Base-by-base conservation (phyloP, 768 basidiomycete species). In the Tricholoma bakamatsutake region DNA sequence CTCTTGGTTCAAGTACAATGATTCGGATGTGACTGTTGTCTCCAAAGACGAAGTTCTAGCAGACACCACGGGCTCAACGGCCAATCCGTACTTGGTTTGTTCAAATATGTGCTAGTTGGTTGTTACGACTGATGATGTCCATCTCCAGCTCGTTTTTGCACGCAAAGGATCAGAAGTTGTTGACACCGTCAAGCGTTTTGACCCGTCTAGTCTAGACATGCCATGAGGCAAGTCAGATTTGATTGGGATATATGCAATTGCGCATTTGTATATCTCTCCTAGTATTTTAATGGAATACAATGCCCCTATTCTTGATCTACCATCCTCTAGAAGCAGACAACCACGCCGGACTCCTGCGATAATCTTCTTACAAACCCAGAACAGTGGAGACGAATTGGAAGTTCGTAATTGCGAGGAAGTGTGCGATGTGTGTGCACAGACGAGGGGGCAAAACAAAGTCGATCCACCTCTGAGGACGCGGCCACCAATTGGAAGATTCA, bases 1-100 rank as follows among this genome's bases (percentile, higher is more conserved):
- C 55, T 78, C 80, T 43, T 98, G 94, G 92, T 93, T 94, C 80
- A 96, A 96, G 72, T 93, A 96, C 73, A 98, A 98, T 67, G 95
- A 98, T 67, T 91, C 91, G 35, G 84, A 82, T 56, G 92, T 98
- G 8, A 78, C 83, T 3, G 77, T 83, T 27, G 90, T 93, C 0
- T 70, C 79, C 8, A 88, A 90, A 64, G 83, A 83, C 7, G 94
- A 97, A 64, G 88, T 98, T 2, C 75, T 97, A 52, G 85, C 84
- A 28, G 91, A 97, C 73, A 90, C 93, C 34, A 92, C 90, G n/a
- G 90, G 89, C 18, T 87, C 82, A 15, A 92, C 84, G 34, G 91
- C 89, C n/a, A 93, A 93, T 64, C 91, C 91, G 27, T 93, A 93
- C 72, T 74, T 93, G 71, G 91, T 90, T 59, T 58, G 88, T 71